Evolutionary conservation across 768 basidiomycete genomes (phyloP).

Genomic region (Amanita pallidorosea): DNA sequence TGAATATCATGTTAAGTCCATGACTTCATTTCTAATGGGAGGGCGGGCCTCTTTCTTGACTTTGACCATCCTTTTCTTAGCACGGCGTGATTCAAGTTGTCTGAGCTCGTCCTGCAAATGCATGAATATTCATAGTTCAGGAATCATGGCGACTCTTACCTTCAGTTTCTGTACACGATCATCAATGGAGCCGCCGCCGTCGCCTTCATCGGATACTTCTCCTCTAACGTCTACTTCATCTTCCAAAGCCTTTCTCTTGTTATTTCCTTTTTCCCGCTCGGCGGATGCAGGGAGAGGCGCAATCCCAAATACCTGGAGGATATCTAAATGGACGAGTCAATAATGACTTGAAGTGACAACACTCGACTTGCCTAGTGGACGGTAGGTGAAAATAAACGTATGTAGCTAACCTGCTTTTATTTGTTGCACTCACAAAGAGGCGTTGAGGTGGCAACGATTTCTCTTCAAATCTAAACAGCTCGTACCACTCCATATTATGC

Average conservation of each 20-base stretch:
- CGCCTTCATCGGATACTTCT: not conserved
- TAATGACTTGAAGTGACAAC: no score
- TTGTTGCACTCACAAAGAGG: no score
- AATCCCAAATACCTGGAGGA: slow-evolving; percentile 12
- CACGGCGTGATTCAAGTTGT: not conserved
- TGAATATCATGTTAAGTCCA: not conserved
- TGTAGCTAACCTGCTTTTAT: slow-evolving; percentile 5
- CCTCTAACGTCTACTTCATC: not conserved
- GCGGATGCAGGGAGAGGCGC: slow-evolving; percentile 4
- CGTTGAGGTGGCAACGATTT: not conserved
- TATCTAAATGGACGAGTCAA: not conserved
- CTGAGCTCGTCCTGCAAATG: not conserved
- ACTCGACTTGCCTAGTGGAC: slow-evolving; percentile 11
- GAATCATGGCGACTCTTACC: not conserved
- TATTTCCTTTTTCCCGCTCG: not conserved
- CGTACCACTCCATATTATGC: not conserved
- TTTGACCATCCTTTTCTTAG: not conserved
- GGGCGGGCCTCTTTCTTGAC: not conserved
- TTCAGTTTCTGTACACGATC: not conserved
- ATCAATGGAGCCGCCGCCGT: not conserved
- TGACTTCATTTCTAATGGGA: not conserved
- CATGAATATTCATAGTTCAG: not conserved
- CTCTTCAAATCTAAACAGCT: not conserved
- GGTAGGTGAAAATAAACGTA: slow-evolving; percentile 17
- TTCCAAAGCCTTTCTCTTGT: not conserved